phyloP scores from a whole-genome alignment of 108 stramenopile species.

The Parietichytrium sp. region DNA sequence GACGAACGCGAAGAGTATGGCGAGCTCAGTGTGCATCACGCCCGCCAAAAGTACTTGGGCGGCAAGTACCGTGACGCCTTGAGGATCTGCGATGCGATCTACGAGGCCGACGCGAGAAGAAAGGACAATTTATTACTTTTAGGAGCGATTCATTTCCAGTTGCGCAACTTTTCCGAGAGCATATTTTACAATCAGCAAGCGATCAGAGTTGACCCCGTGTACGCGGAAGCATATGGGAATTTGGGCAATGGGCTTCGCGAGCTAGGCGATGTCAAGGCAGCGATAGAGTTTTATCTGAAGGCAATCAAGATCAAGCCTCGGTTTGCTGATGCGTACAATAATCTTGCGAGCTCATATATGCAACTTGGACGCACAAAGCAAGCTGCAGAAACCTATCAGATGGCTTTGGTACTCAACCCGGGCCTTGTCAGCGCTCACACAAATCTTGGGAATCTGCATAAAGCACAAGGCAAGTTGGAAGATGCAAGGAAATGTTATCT shows the following conservation, averaged over 20 bases:
- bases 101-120: conserved; percentile 52
- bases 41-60: no score
- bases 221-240: conserved; percentile 61
- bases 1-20: no score
- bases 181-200: conserved; percentile 65
- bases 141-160: conserved; percentile 65
- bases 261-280: conserved; percentile 61
- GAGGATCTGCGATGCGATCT: conserved; percentile 46
- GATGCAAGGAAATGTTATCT: conserved; percentile 62
- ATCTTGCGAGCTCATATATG: conserved; percentile 66
- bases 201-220: not conserved
- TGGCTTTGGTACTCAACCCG: conserved; percentile 61
- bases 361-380: conserved; percentile 58
- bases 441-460: conserved; percentile 67
- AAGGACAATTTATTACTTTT: conserved; percentile 64
- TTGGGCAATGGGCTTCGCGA: conserved; percentile 68
- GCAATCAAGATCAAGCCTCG: conserved; percentile 69
- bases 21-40: no score
- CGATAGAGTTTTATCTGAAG: conserved; percentile 60
- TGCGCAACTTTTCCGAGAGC: conserved; percentile 60
- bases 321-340: conserved; percentile 69
- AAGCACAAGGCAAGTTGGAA: conserved; percentile 59
- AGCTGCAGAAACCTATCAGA: conserved; percentile 66
- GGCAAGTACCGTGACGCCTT: conserved; percentile 14
- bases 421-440: conserved; percentile 61